phyloP scores from a whole-genome alignment of 768 basidiomycete genomes.

The Boletus bicolor region DNA sequence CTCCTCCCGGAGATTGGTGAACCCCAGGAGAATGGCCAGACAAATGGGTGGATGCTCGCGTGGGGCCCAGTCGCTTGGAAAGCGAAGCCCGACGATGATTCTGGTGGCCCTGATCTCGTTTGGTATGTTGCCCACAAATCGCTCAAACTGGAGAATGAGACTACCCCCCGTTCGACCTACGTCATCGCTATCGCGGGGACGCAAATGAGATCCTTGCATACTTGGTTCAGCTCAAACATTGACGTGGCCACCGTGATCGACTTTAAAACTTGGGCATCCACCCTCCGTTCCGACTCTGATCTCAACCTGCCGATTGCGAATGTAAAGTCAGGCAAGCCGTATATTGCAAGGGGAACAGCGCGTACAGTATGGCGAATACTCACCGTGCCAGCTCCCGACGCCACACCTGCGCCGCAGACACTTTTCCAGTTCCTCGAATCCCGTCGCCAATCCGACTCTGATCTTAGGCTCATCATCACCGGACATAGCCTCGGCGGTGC shows the following conservation, averaged over 20 bases:
- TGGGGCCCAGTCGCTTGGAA: conserved; percentile 16
- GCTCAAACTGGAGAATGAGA: neutral
- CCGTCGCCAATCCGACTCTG: neutral
- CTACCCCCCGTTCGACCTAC: neutral
- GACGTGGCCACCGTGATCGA: conserved; percentile 1
- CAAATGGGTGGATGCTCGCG: conserved; percentile 1
- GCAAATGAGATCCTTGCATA: neutral
- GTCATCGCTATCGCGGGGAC: conserved; percentile 14
- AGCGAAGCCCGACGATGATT: neutral
- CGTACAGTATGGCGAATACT: neutral
- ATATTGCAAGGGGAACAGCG: conserved; percentile 4
- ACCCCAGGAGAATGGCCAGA: too few species aligned
- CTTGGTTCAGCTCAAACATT: conserved; percentile 7
- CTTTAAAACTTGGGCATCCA: conserved; percentile 7
- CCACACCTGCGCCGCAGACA: neutral
- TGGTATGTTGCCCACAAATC: conserved; percentile 12
- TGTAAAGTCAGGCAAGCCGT: neutral
- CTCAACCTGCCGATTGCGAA: neutral
- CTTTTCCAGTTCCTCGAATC: conserved; percentile 3
- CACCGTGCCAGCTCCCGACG: neutral
- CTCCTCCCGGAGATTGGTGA: neutral
- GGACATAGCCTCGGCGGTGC: conserved; percentile 14
- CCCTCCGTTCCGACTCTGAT: neutral
- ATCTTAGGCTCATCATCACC: conserved; percentile 5
- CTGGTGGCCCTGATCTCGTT: conserved; percentile 4